Conservation (phyloP, 192 early-diverging fungal genomes). For the Coemansia sp. region DNA sequence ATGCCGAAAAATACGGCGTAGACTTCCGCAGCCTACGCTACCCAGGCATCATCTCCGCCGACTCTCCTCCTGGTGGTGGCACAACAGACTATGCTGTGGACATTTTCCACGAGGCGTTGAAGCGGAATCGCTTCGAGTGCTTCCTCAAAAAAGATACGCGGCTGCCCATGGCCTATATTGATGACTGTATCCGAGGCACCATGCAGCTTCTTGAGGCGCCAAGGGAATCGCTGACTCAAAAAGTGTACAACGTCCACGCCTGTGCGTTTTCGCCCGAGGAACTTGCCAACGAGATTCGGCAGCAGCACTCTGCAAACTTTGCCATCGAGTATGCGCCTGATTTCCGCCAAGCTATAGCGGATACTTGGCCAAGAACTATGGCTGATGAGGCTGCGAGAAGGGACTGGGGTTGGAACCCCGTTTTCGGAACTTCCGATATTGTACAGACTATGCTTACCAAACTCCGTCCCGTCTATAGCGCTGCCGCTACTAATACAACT, state of each 20-base stretch:
- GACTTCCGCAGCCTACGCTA: constrained; percentile 65
- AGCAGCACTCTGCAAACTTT: constrained; percentile 51
- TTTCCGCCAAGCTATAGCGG: constrained; percentile 63
- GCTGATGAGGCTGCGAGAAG: constrained; percentile 56
- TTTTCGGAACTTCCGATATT: constrained; percentile 57
- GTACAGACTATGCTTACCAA: constrained; percentile 58
- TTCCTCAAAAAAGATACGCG: constrained; percentile 56
- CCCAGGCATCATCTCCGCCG: constrained; percentile 62
- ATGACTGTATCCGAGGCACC: constrained; percentile 64
- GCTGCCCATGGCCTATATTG: constrained; percentile 66
- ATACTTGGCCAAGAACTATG: constrained; percentile 61
- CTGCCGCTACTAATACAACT: constrained; percentile 14
- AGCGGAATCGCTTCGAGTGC: constrained; percentile 55
- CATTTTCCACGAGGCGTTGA: constrained; percentile 64
- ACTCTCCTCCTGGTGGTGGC: constrained; percentile 65
- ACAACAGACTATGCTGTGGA: constrained; percentile 69
- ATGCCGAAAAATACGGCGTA: constrained; percentile 59
- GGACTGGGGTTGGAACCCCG: constrained; percentile 66
- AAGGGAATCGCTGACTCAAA: constrained; percentile 49
- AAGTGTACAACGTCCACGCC: constrained; percentile 62
- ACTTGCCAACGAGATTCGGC: constrained; percentile 52
- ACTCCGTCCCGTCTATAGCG: constrained; percentile 48
- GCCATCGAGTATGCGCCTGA: constrained; percentile 57
- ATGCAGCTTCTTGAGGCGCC: constrained; percentile 58
- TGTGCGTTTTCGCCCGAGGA: constrained; percentile 59